Percentiles rank a stretch among this genome's conserved stretches.
These are phyloP conservation scores for Amaranthus hypochondriacus DNA, from an alignment of 148 eudicot species.

Conservation along the genomic window DNA sequence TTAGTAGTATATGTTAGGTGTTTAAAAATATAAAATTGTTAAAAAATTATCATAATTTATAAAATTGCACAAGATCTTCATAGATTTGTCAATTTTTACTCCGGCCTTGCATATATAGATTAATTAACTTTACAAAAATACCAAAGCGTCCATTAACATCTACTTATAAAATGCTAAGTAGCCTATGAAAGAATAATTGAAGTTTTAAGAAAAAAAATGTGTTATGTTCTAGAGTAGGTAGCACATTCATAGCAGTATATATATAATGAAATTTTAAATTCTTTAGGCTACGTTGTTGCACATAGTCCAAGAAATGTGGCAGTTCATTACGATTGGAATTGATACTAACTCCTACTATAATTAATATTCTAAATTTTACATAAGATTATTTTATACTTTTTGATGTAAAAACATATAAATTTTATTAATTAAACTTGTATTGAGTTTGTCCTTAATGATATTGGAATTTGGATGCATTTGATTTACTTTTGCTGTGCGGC, in stretches of 20 bases:
- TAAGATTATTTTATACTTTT: not conserved
- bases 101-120: not conserved
- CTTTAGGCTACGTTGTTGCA: not conserved
- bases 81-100: not conserved
- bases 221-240: not conserved
- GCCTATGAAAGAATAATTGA: not conserved
- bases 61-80: too few species aligned
- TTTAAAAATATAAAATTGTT: too few species aligned
- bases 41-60: too few species aligned
- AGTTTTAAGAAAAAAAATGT: too few species aligned
- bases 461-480: conserved; percentile 21
- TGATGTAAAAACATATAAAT: not conserved
- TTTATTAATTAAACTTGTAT: not conserved
- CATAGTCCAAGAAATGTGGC: conserved; percentile 6
- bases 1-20: too few species aligned
- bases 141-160: too few species aligned
- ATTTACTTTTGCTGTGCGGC: conserved; percentile 16
- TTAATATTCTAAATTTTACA: not conserved
- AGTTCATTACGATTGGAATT: conserved; percentile 8
- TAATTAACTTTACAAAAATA: too few species aligned
- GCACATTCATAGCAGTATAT: not conserved
- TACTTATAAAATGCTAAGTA: not conserved
- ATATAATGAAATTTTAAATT: not conserved
- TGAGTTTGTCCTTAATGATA: conserved; percentile 14
- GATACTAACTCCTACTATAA: not conserved